Base-by-base conservation (phyloP, 495 filamentous ascomycete species). In the Copromyces sp. region DNA sequence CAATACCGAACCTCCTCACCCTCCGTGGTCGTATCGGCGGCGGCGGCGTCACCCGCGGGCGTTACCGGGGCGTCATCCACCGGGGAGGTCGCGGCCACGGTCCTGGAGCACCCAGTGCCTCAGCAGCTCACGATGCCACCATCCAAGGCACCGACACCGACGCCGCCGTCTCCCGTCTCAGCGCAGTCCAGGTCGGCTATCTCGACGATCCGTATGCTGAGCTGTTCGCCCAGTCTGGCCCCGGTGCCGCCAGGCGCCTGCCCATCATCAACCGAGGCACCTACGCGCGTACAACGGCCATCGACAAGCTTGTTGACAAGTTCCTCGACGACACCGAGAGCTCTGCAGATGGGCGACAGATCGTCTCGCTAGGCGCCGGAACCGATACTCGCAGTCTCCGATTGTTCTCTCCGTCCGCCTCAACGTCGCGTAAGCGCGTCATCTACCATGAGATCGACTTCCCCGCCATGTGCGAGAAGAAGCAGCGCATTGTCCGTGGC, bases 361-460 rank as follows among this genome's bases (percentile, higher is more conserved):
- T 99, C 69, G 88, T 98, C 70, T 98, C 94, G 3, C 88, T 99
- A 2, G 95, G 96, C 65, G 95, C 95, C 32, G 95, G 95, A 20
- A 94, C 95, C 8, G 95, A 99, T 77, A 99, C 95, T 9, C 88
- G 95, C 24, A 90, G 87, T 76, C 92, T 97, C 74, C 90, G 93
- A 32, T 84, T 94, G 53, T 82, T 89, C 78, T 81, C 74, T 61
- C 79, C 75, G 20, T 77, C 74, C 39, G 71, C 69, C 20, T 77
- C 70, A 35, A 70, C 69, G 70, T 71, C 73, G 45, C 61, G 73
- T 73, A 79, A 83, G 53, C 53, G 53, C 59, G 78, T 98, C 39
- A 77, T 89, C 70, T 99, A 98, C 80, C 94, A 98, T 79, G 95
- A 99, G 80, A 84, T 99, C 74, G 95, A 98, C 81, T 99, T 98